phyloP scores from a whole-genome alignment of 805 yeast species.

The Candida stauntonica region DNA sequence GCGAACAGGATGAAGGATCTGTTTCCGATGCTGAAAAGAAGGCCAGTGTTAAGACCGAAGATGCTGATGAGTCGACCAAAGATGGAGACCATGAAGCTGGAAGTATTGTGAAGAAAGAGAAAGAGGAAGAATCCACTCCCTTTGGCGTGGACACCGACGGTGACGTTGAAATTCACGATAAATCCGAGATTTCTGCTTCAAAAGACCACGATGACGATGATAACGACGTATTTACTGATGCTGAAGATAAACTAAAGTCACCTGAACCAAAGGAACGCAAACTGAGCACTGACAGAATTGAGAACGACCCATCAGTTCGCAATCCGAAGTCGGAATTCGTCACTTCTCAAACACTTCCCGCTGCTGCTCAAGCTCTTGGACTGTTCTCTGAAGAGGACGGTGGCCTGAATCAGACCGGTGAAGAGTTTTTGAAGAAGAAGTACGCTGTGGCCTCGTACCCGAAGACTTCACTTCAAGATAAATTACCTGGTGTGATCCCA shows the following conservation, averaged over 20 bases:
- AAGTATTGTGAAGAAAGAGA: not conserved
- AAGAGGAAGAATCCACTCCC: not conserved
- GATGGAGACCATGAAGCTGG: slow-evolving; percentile 4
- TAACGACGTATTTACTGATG: slow-evolving; percentile 19
- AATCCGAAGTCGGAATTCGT: slow-evolving; percentile 79
- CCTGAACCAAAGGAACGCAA: slow-evolving; percentile 11
- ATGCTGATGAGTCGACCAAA: slow-evolving; percentile 4
- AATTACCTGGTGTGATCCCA: slow-evolving; percentile 87
- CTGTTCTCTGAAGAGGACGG: slow-evolving; percentile 55
- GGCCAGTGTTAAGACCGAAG: slow-evolving; percentile 5
- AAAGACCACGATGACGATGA: slow-evolving; percentile 9
- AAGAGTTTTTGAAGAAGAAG: slow-evolving; percentile 66
- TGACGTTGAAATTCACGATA: slow-evolving; percentile 5
- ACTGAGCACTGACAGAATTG: slow-evolving; percentile 29
- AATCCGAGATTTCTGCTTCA: not conserved
- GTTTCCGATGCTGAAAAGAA: not conserved
- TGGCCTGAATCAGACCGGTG: slow-evolving; percentile 62
- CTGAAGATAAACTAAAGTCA: slow-evolving; percentile 10
- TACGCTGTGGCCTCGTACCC: slow-evolving; percentile 94
- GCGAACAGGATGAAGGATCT: too few species aligned
- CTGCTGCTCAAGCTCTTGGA: slow-evolving; percentile 60
- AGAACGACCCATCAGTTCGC: slow-evolving; percentile 54
- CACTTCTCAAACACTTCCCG: slow-evolving; percentile 61
- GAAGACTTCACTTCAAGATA: slow-evolving; percentile 61
- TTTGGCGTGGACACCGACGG: slow-evolving; percentile 2